Conservation (phyloP, 306 rosid genomes). For the Begonia peltatifolia region DNA sequence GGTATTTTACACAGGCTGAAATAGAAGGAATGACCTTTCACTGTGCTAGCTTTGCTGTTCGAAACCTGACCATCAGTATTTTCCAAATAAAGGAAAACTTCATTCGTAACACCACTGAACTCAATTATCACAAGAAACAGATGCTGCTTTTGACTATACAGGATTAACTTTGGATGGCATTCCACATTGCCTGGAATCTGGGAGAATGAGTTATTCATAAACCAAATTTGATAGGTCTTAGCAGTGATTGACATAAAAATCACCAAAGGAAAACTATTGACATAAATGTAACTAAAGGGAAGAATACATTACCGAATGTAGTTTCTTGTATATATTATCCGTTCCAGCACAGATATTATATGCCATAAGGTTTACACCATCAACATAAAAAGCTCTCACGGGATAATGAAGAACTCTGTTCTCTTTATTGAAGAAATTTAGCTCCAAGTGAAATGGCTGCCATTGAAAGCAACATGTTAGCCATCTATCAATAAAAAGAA, state of each 20-base stretch:
- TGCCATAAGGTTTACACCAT: constrained; percentile 75
- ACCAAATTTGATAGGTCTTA: background rate
- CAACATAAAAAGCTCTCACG: constrained; percentile 73
- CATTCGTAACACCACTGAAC: constrained; percentile 63
- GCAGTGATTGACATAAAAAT: background rate
- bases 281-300: background rate
- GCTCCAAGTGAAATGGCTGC: constrained; percentile 95
- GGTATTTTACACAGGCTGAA: background rate
- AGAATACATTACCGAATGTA: constrained; percentile 58
- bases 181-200: constrained; percentile 87
- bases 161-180: constrained; percentile 54
- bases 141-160: constrained; percentile 67
- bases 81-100: constrained; percentile 77
- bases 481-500: constrained; percentile 14
- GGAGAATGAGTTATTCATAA: constrained; percentile 7
- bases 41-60: constrained; percentile 60
- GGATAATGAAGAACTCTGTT: constrained; percentile 97
- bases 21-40: constrained; percentile 47
- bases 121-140: constrained; percentile 79
- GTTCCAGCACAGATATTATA: constrained; percentile 64
- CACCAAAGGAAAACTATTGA: background rate
- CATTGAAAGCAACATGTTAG: constrained; percentile 19
- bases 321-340: constrained; percentile 75
- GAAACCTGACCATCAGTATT: constrained; percentile 40
- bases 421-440: constrained; percentile 88